Evolutionary conservation across 768 basidiomycete species (phyloP).

Genomic region (Piloderma croceum): DNA sequence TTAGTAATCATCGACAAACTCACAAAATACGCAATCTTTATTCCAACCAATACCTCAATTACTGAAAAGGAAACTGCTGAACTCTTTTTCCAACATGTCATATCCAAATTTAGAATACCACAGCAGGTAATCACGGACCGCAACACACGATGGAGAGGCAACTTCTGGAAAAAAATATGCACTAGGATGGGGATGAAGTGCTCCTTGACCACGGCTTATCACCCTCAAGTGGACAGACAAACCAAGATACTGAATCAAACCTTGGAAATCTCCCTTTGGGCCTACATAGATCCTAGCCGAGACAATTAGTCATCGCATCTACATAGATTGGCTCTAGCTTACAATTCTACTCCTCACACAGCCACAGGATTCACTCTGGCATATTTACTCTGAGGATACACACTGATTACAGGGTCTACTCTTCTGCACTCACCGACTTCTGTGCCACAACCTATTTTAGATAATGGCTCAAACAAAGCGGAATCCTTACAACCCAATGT

Average conservation of each 20-base stretch:
- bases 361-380: constrained; percentile 12
- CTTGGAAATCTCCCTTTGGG: constrained; percentile 22
- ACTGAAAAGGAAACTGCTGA: constrained; percentile 7
- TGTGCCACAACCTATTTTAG: neutral
- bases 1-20: constrained; percentile 16
- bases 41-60: constrained; percentile 8
- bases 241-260: constrained; percentile 25
- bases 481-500: neutral
- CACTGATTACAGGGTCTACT: constrained; percentile 7
- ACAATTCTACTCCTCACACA: constrained; percentile 14
- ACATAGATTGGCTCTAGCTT: constrained; percentile 20
- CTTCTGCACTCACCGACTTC: neutral
- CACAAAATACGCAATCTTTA: constrained; percentile 10
- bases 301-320: constrained; percentile 20
- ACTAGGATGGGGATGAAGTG: constrained; percentile 1
- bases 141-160: constrained; percentile 4
- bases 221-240: constrained; percentile 29
- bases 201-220: constrained; percentile 7
- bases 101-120: constrained; percentile 5
- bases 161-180: constrained; percentile 5
- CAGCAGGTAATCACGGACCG: constrained; percentile 5
- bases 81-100: constrained; percentile 1
- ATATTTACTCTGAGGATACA: constrained; percentile 15
- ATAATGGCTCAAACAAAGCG: neutral
- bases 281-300: constrained; percentile 9